Evolutionary conservation across 495 filamentous ascomycete species (phyloP), one percentile per base, ranked within the genome.

Genomic region (Usnea hakonensis): DNA sequence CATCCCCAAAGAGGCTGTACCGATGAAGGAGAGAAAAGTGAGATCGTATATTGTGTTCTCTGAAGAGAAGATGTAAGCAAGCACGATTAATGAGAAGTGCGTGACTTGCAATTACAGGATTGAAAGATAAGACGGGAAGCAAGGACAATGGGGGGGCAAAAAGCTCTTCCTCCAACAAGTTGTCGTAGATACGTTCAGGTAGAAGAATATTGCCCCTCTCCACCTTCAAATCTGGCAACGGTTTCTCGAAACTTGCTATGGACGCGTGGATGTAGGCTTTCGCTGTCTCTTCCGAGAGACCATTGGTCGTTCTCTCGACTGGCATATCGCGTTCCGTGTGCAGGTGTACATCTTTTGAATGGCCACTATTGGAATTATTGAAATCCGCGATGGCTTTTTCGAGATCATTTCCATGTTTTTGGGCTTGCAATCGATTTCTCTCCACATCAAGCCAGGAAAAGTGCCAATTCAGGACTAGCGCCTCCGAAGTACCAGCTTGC

Each of bases 1-100:
- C 92, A 69, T 95, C 88, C 3, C 89, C 88, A 7, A 97, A 77
- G 7, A 97, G 80, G 48, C 92, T 89, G 69, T 90, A 96, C 37
- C 86, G 82, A 65, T 83, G 84, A 71, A 95, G 89, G 8, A 96
- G 72, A 14, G 78, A 77, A 6, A 97, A 71, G 70, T 98, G 91
- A n/a, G 83, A 71, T n/a, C 81, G 81, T 13, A 98, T 73, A 1
- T 82, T 73, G 69, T 94, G 87, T 54, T 84, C 78, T 57, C 79
- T 84, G 75, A 97, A 95, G 46, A 97, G 79, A 55, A 94, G 78
- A 52, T 85, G 87, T 64, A 96, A 83, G 62, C 86, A 87, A 17
- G 87, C 86, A 17, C 81, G 81, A 67, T 94, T 91, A 38, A 97
- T 79, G 2, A 96, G 74, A 52, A 80, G 78, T 11, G 89, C 83